Evolutionary conservation across 768 basidiomycete genomes (phyloP), one percentile per base, ranked within the genome.

Genomic region (Xerocomellus intermedius): DNA sequence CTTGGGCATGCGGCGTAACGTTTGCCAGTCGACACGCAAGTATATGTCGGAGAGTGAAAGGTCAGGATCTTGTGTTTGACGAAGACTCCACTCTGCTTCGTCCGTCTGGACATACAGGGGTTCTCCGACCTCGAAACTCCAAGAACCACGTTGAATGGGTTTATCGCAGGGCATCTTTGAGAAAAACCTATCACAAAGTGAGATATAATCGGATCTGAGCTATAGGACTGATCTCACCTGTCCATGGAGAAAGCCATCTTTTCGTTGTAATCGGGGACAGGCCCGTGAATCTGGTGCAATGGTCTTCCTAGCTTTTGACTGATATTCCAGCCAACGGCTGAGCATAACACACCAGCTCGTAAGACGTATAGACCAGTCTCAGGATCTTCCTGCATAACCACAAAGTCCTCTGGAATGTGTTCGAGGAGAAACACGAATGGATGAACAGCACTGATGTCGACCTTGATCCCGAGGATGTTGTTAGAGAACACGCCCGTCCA

Each of bases 21-120:
- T 82, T 60, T 83, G 82, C 80, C 81, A 82, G 53, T 82, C 80
- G 19, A 83, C 78, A 14, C 81, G 76, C 39, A 83, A 57, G 57
- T 73, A 66, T 24, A 82, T 69, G 48, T 79, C 70, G 26, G 77
- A 73, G 37, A 77, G 47, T 3, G 65, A 47, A 16, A 82, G 65
- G 28, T 74, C 59, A 3, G 72, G 71, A 32, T 65, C 58, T 49
- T 78, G 76, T 6, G 45, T 58, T 35, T 66, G 63, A 28, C 76
- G 75, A 41, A 56, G 10, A 17, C 50, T 54, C 66, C 69, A 82
- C 30, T 74, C 69, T 16, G 72, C 61, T 52, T 77, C 74, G 42
- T 70, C 69, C 8, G 69, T 57, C 54, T 80, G 81, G 30, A 75
- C 46, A 63, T 72, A 82, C 2, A 82, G 62, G 24, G 77, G 78